These are phyloP conservation scores for Pleodorina starrii DNA, from an alignment of 139 green algal species.

Conservation along the genomic window DNA sequence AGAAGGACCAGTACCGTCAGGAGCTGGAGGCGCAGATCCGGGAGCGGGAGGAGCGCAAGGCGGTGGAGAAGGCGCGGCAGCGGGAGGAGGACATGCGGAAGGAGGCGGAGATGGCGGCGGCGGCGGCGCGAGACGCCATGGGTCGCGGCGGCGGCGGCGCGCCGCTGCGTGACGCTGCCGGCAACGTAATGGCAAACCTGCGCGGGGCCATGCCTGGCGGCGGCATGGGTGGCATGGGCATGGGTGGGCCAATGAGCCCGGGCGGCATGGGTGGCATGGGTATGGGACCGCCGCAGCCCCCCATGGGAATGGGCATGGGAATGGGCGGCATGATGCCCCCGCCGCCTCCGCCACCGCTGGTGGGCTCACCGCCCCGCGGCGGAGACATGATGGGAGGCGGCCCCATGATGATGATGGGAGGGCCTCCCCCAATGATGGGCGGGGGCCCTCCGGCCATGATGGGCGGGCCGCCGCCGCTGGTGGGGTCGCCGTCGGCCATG, in stretches of 20 bases:
- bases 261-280: not conserved
- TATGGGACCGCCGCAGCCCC: not conserved
- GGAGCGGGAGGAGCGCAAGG: conserved; percentile 50
- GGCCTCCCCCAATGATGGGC: too few species aligned
- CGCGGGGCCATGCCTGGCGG: not conserved
- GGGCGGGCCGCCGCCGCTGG: not conserved
- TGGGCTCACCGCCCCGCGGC: not conserved
- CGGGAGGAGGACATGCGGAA: conserved; percentile 47
- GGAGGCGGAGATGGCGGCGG: conserved; percentile 23
- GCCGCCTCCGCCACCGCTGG: not conserved
- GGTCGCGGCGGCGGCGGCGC: conserved; percentile 13
- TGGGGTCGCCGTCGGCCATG: not conserved
- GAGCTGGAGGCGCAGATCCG: conserved; percentile 62
- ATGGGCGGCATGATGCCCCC: conserved; percentile 31
- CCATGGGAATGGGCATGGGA: not conserved
- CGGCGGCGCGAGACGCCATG: not conserved
- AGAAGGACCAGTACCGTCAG: conserved; percentile 50
- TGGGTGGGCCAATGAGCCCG: too few species aligned
- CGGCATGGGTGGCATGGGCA: conserved; percentile 16
- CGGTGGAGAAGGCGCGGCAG: conserved; percentile 29
- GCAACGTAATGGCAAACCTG: conserved; percentile 10
- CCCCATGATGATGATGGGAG: too few species aligned
- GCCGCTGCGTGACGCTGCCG: not conserved
- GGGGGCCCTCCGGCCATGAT: not conserved
- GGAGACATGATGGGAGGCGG: conserved; percentile 1